Base-by-base conservation (phyloP, 1,284 basidiomycete genomes). In the Ustilago xerochloae region DNA sequence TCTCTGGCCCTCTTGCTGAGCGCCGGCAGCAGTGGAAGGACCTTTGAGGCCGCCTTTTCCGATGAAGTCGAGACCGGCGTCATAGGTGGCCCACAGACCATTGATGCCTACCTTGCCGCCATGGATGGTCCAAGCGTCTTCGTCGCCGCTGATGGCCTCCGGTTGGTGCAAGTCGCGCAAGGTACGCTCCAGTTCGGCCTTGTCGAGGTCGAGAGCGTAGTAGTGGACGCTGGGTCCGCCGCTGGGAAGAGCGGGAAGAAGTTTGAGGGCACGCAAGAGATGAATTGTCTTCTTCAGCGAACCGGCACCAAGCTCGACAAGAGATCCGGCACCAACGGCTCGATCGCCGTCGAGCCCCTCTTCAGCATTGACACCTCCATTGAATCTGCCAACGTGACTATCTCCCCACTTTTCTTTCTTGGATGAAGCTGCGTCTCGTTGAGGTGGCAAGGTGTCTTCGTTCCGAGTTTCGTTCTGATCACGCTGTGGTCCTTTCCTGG, bases 161-260 rank as follows among this genome's bases (percentile, higher is more conserved):
- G 74, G 72, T 16, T 52, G n/a, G 30, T 30, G 65, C 71, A 98
- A 90, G 79, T 91, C 88, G 35, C 86, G 86, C 47, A 98, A 88
- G 4, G 93, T 93, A 24, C 94, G 90, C 69, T 91, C 88, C 32
- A 98, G 90, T 83, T 97, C 94, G 55, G 89, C 88, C 75, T 91
- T 88, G 84, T 96, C 93, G 28, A 98, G 90, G 82, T 98, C 96
- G 55, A 99, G 90, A 13, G 95, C 94, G 86, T 93, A 94, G 85
- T 97, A 98, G 1, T 90, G 92, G 80, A 92, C 89, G 10, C 89
- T 89, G 1, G 89, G 86, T 16, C 63, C 84, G 66, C 83, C 53
- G 7, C 80, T 81, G 28, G 60, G 20, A 48, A 54, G 43, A 9
- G 56, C 67, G 57, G 65, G 71, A 57, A 65, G 78, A 73, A 55